Base-by-base conservation (phyloP, 371 early-diverging fungal species). In the Batkoa obscura region DNA sequence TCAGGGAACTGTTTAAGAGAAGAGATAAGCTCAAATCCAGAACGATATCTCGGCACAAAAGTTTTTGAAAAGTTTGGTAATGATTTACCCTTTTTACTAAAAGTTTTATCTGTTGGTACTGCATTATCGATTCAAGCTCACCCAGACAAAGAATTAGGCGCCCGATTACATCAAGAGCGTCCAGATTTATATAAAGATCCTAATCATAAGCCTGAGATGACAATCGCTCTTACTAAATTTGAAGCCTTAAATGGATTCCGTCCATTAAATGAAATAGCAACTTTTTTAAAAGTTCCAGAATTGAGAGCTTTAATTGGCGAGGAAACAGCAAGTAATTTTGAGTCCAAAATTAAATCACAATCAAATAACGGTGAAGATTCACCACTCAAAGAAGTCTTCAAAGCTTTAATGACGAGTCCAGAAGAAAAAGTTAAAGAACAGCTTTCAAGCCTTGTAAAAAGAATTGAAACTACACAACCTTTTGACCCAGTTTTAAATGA, bases 91-190 rank as follows among this genome's bases (percentile, higher is more conserved):
- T 97, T 93, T 71, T 75, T 97, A 42, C 92, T 94, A 79, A 97
- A 97, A 71, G 88, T 94, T 31, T 76, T 97, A 23, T 92, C 93
- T 33, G 87, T 97, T 58, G 68, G 80, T 56, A 94, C 88, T 64
- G 94, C 95, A 1, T 79, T 97, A 37, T 91, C 92, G 12, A 97
- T 97, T 62, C 98, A 97, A 68, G 98, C 98, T 8, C 98, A 97
- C 63, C 98, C 98, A 10, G 92, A 93, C 67, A 94, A 91, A 62
- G 60, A 58, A 10, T 75, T 94, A 13, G 98, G 91, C 9, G 67
- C 76, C 48, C 65, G 68, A 38, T 73, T 97, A 32, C 82, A 81
- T 61, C 64, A 64, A 46, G 71, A 82, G 42, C 72, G 67, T 36
- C 95, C 96, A 12, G 62, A 81, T 30, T 60, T 82, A 37, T 95